Conservation (phyloP, 1,139 yeast genomes). For the Zygoascus meyerae region DNA sequence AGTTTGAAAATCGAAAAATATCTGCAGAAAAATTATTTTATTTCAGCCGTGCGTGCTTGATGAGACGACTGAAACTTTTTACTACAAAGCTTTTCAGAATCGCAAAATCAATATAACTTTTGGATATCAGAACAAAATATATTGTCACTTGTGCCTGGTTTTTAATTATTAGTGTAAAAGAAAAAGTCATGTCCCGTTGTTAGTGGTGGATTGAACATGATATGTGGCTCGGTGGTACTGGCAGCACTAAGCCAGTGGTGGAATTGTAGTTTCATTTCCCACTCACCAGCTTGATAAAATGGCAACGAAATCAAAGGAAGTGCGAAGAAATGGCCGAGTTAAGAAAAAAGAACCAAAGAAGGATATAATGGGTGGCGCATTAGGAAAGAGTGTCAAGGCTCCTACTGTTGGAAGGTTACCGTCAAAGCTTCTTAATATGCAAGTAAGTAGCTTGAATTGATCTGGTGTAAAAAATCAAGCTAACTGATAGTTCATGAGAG, state of each 20-base stretch:
- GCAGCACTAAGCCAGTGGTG: too few species aligned
- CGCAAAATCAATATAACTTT: too few species aligned
- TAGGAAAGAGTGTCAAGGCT: slow-evolving; percentile 12
- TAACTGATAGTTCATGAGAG: slow-evolving; percentile 42
- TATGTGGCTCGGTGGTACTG: too few species aligned
- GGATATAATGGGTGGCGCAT: slow-evolving; percentile 2
- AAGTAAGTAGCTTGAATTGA: slow-evolving; percentile 32
- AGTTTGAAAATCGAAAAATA: not conserved
- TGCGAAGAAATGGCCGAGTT: slow-evolving; percentile 2
- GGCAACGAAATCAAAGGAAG: not conserved
- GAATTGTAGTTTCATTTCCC: slow-evolving; percentile 1
- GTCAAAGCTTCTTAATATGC: slow-evolving; percentile 68
- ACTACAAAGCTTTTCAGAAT: too few species aligned
- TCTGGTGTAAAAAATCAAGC: not conserved
- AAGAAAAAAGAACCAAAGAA: not conserved
- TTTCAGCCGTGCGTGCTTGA: not conserved
- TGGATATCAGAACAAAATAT: too few species aligned
- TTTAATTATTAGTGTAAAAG: too few species aligned
- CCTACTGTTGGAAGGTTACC: slow-evolving; percentile 40
- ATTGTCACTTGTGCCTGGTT: too few species aligned
- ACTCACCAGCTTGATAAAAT: not conserved
- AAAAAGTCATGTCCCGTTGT: too few species aligned
- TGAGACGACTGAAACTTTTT: not conserved
- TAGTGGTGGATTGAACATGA: too few species aligned
- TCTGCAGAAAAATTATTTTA: not conserved